Evolutionary conservation across 1,139 yeast genomes (phyloP).

Genomic region (Pichia sp.): DNA sequence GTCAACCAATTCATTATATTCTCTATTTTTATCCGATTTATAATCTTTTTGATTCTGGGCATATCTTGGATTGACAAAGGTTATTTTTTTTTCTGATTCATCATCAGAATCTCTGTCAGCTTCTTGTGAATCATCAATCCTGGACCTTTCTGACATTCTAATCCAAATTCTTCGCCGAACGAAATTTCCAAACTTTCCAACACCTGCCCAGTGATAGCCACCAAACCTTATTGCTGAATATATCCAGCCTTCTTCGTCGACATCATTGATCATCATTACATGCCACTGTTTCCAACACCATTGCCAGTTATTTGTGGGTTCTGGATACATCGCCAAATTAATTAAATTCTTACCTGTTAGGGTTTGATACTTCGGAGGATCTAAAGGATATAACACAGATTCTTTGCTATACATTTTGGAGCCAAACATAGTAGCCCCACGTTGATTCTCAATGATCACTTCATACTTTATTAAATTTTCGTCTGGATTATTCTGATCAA

Average conservation of each 20-base stretch:
- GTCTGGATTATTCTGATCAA: slow-evolving; percentile 2
- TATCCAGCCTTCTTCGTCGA: slow-evolving; percentile 76
- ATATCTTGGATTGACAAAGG: not conserved
- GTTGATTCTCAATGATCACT: slow-evolving; percentile 52
- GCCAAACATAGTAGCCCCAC: slow-evolving; percentile 64
- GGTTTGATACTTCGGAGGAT: slow-evolving; percentile 42
- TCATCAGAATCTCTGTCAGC: not conserved
- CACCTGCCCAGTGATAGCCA: slow-evolving; percentile 53
- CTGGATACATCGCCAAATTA: slow-evolving; percentile 41
- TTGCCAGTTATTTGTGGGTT: slow-evolving; percentile 62
- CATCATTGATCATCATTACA: slow-evolving; percentile 61
- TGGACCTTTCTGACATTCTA: slow-evolving; percentile 27
- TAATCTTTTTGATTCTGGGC: not conserved
- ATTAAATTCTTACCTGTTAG: slow-evolving; percentile 26
- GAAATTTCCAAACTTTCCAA: slow-evolving; percentile 46
- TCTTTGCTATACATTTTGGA: slow-evolving; percentile 52
- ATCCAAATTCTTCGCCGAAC: slow-evolving; percentile 61
- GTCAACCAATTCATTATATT: not conserved
- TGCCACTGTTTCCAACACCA: slow-evolving; percentile 76
- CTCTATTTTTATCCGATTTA: not conserved
- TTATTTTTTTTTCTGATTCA: not conserved
- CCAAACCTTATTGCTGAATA: slow-evolving; percentile 47
- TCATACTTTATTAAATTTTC: slow-evolving; percentile 17
- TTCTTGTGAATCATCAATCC: not conserved
- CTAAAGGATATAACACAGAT: slow-evolving; percentile 49